These are phyloP conservation scores for Rugonectria rugulosa DNA, from an alignment of 2,329 filamentous ascomycete species.

Conservation along the genomic window DNA sequence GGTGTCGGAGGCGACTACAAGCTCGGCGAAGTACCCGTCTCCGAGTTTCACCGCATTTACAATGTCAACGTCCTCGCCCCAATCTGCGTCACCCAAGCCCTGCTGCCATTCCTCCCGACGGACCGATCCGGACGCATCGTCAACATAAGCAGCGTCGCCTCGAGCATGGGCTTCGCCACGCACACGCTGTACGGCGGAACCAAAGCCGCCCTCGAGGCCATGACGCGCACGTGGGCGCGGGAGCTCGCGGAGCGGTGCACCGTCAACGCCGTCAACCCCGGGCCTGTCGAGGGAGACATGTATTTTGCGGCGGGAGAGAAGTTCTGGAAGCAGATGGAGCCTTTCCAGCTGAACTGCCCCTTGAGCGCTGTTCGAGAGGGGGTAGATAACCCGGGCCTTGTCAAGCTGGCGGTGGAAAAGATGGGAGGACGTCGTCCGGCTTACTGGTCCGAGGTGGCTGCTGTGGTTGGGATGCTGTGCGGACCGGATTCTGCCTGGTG, in stretches of 20 bases:
- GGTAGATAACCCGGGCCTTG: conserved; percentile 21
- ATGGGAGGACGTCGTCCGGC: conserved; percentile 30
- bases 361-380: conserved; percentile 8
- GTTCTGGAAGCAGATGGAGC: conserved; percentile 18
- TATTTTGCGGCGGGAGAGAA: conserved; percentile 39
- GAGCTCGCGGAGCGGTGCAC: conserved; percentile 50
- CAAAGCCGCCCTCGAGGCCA: not conserved
- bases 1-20: conserved; percentile 69
- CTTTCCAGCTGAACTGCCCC: conserved; percentile 16
- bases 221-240: not conserved
- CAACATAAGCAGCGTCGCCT: conserved; percentile 57
- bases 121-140: conserved; percentile 69
- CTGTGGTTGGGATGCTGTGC: conserved; percentile 8
- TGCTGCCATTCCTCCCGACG: conserved; percentile 69
- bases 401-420: conserved; percentile 25
- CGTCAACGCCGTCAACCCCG: conserved; percentile 60
- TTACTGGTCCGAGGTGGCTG: conserved; percentile 30
- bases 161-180: conserved; percentile 53
- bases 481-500: not conserved
- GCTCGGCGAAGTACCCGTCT: conserved; percentile 63
- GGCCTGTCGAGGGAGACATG: conserved; percentile 56
- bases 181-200: conserved; percentile 45
- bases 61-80: conserved; percentile 81
- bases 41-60: conserved; percentile 71
- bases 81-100: conserved; percentile 75